These are phyloP conservation scores for Chenopodium suecicum DNA, from an alignment of 148 eudicot species.

Conservation along the genomic window DNA sequence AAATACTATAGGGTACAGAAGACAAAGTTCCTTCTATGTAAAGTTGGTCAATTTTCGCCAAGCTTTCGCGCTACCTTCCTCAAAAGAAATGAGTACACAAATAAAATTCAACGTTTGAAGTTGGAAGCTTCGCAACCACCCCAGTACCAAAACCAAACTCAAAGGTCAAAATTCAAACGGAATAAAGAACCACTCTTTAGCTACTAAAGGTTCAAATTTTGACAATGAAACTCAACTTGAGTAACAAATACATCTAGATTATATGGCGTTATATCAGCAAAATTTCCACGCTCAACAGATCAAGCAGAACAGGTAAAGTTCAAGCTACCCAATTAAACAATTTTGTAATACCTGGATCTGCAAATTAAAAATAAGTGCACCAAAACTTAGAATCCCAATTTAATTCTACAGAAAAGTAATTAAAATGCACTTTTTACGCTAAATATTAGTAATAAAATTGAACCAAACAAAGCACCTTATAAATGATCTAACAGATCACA, in stretches of 20 bases:
- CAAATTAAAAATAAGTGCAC: constrained; percentile 3
- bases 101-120: constrained; percentile 32
- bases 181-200: constrained; percentile 23
- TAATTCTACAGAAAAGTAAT: not conserved
- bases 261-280: constrained; percentile 6
- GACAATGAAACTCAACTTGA: constrained; percentile 25
- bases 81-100: not conserved
- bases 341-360: constrained; percentile 42
- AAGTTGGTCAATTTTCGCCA: not conserved
- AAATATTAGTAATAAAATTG: constrained; percentile 5
- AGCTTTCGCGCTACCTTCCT: constrained; percentile 16
- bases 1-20: constrained; percentile 10
- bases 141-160: constrained; percentile 28
- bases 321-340: constrained; percentile 24
- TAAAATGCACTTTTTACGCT: not conserved
- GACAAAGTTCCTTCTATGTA: not conserved
- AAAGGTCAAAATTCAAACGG: constrained; percentile 16
- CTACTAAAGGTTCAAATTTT: constrained; percentile 33
- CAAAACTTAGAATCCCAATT: constrained; percentile 13
- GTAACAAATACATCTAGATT: not conserved
- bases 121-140: constrained; percentile 17
- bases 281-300: constrained; percentile 24
- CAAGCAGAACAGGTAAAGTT: constrained; percentile 22
- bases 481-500: constrained; percentile 17
- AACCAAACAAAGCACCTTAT: not conserved